Conservation (phyloP, 352 stramenopile species). For the Phytophthora palmivora region DNA sequence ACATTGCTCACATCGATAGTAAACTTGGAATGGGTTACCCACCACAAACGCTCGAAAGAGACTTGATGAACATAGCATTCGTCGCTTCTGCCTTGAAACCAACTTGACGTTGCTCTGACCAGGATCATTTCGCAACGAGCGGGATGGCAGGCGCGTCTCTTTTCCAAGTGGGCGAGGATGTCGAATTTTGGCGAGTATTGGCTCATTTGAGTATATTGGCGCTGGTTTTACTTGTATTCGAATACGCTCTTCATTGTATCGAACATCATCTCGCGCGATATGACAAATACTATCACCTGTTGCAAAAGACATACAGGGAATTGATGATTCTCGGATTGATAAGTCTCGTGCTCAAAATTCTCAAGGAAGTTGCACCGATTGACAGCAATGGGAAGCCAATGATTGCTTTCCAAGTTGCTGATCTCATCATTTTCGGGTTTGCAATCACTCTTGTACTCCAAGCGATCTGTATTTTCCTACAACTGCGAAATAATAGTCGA, state of each 20-base stretch:
- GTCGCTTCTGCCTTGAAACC: neutral
- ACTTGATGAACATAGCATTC: neutral
- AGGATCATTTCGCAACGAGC: constrained; percentile 16
- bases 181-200: constrained; percentile 61
- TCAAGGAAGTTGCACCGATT: constrained; percentile 42
- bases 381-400: constrained; percentile 36
- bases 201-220: constrained; percentile 56
- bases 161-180: constrained; percentile 63
- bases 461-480: constrained; percentile 46
- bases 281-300: constrained; percentile 69
- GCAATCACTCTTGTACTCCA: constrained; percentile 58
- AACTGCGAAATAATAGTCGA: constrained; percentile 36
- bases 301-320: constrained; percentile 66
- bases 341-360: constrained; percentile 53
- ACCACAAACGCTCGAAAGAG: neutral
- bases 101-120: neutral
- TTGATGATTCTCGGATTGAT: constrained; percentile 68
- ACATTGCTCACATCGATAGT: constrained; percentile 8
- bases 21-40: constrained; percentile 10
- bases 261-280: constrained; percentile 46
- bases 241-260: constrained; percentile 46
- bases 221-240: constrained; percentile 48
- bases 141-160: constrained; percentile 43
- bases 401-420: constrained; percentile 57
- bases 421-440: constrained; percentile 61